These are phyloP conservation scores for Salix arbutifolia DNA, from an alignment of 345 rosid species.

Conservation along the genomic window DNA sequence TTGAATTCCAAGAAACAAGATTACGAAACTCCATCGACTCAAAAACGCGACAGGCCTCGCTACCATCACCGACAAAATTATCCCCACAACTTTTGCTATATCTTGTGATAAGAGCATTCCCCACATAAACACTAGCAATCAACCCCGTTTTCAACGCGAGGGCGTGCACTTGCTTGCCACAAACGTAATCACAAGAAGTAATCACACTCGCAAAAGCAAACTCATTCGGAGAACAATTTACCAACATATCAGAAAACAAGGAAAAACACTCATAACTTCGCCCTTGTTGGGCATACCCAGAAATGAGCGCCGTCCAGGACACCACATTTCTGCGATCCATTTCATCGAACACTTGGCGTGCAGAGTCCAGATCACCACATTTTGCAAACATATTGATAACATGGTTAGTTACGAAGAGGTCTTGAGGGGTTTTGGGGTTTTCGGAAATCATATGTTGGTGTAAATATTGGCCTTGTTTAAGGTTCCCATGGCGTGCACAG, in stretches of 20 bases:
- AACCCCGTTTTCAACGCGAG: slow-evolving; percentile 59
- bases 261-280: slow-evolving; percentile 35
- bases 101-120: slow-evolving; percentile 70
- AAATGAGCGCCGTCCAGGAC: slow-evolving; percentile 73
- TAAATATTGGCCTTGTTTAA: slow-evolving; percentile 44
- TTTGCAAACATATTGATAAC: slow-evolving; percentile 55
- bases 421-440: background rate
- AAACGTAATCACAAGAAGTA: slow-evolving; percentile 41
- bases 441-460: slow-evolving; percentile 54
- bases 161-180: slow-evolving; percentile 67
- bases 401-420: slow-evolving; percentile 54
- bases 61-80: slow-evolving; percentile 9
- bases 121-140: slow-evolving; percentile 48
- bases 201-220: slow-evolving; percentile 65
- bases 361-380: slow-evolving; percentile 50
- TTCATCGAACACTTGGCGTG: slow-evolving; percentile 55
- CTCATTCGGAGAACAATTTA: slow-evolving; percentile 57
- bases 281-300: slow-evolving; percentile 66
- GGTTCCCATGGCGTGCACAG: slow-evolving; percentile 54
- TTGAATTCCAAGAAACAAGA: slow-evolving; percentile 73
- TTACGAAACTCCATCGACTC: slow-evolving; percentile 39
- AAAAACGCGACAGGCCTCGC: slow-evolving; percentile 68
- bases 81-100: slow-evolving; percentile 38
- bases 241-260: slow-evolving; percentile 57
- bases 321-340: slow-evolving; percentile 69